These are phyloP conservation scores for Psilocybe subaeruginosa DNA, from an alignment of 768 basidiomycete genomes.

Conservation along the genomic window DNA sequence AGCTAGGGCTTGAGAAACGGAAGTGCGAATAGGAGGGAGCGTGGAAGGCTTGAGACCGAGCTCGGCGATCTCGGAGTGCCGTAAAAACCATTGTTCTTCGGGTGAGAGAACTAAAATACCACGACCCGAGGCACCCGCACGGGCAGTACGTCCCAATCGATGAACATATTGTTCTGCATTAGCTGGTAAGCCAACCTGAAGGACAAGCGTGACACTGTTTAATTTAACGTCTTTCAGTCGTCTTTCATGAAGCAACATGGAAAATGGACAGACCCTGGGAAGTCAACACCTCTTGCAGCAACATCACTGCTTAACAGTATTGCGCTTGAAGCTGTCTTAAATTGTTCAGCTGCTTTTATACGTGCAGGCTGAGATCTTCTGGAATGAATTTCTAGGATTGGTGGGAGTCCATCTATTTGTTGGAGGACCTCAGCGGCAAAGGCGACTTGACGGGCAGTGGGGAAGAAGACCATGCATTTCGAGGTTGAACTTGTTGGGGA, in stretches of 20 bases:
- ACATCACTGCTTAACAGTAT: slow-evolving; percentile 60
- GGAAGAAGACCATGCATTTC: slow-evolving; percentile 64
- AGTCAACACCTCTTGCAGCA: slow-evolving; percentile 69
- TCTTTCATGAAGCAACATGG: background rate
- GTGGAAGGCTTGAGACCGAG: slow-evolving; percentile 41
- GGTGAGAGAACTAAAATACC: slow-evolving; percentile 60
- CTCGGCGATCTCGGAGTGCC: slow-evolving; percentile 35
- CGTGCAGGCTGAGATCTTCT: slow-evolving; percentile 54
- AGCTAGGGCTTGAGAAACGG: slow-evolving; percentile 12
- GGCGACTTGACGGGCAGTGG: slow-evolving; percentile 64
- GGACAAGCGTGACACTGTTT: slow-evolving; percentile 55
- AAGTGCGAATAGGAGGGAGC: slow-evolving; percentile 20
- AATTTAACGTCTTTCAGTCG: background rate
- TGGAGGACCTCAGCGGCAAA: slow-evolving; percentile 40
- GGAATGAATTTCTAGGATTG: slow-evolving; percentile 59
- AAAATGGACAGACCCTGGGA: slow-evolving; percentile 48
- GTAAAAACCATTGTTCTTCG: slow-evolving; percentile 52
- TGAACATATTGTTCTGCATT: slow-evolving; percentile 81
- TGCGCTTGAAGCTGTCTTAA: slow-evolving; percentile 40
- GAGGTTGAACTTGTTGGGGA: slow-evolving; percentile 28
- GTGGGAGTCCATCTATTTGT: slow-evolving; percentile 32
- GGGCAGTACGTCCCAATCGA: slow-evolving; percentile 77
- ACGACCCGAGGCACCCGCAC: slow-evolving; percentile 67
- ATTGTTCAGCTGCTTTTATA: slow-evolving; percentile 49
- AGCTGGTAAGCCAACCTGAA: slow-evolving; percentile 69